Conservation (phyloP, 1,139 yeast genomes). For the Suhomyces anneliseae region DNA sequence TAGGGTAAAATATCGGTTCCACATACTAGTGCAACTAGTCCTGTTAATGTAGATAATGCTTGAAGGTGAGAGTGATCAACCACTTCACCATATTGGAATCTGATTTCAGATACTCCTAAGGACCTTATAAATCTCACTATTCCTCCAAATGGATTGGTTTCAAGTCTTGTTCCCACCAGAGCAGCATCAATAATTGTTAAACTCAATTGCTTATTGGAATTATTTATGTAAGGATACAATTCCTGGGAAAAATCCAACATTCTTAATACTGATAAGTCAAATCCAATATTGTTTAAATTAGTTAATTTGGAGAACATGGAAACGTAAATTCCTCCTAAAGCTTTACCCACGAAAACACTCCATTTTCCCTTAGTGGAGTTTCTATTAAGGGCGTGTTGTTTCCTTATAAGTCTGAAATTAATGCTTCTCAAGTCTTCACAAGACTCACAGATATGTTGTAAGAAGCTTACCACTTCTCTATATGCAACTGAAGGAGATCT, state of each 20-base stretch:
- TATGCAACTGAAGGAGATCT: conserved; percentile 15
- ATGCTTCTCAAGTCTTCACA: conserved; percentile 13
- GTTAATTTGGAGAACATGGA: neutral
- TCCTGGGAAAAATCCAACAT: conserved; percentile 2
- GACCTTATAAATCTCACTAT: conserved; percentile 4
- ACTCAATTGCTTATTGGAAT: neutral
- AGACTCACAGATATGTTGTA: conserved; percentile 11
- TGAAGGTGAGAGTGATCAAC: conserved; percentile 29
- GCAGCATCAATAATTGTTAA: conserved; percentile 8
- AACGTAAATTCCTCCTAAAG: conserved; percentile 2
- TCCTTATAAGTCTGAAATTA: conserved; percentile 15
- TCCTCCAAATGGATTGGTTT: conserved; percentile 4
- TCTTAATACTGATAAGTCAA: conserved; percentile 4
- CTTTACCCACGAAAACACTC: conserved; percentile 1
- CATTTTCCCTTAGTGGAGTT: conserved; percentile 2
- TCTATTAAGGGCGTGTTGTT: conserved; percentile 1
- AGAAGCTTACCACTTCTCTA: conserved; percentile 17
- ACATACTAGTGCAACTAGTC: conserved; percentile 18
- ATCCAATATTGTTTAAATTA: conserved; percentile 4
- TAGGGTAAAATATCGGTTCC: conserved; percentile 2
- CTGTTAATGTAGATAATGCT: conserved; percentile 24
- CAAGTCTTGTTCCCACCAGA: conserved; percentile 8
- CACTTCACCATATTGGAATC: conserved; percentile 33
- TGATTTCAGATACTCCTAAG: conserved; percentile 11
- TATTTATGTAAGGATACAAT: neutral